Base-by-base conservation (phyloP, 2,329 filamentous ascomycete genomes). In the Madurella fahalii region DNA sequence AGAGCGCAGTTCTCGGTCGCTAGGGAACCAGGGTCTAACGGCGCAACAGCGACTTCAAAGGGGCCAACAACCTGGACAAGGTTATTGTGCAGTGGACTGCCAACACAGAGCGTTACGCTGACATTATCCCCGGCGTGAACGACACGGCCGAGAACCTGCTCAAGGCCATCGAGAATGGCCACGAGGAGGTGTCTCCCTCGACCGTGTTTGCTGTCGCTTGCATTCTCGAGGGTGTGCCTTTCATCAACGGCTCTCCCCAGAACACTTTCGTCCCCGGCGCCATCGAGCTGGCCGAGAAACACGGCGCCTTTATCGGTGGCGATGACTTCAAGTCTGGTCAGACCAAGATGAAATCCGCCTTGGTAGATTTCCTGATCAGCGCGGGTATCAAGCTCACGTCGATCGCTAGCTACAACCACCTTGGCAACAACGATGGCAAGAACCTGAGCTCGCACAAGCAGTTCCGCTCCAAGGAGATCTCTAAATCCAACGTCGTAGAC, bases 261-360 rank as follows among this genome's bases (percentile, higher is more conserved):
- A 99, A 99, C 81, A 99, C 94, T 42, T 97, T 99, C 67, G 93
- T 99, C 17, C 93, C 93, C 9, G 94, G 94, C 67, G 89, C 87
- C 57, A 86, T 97, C 63, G 80, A 93, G 68, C 84, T 99, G 55
- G 94, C 94, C 18, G 89, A 95, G 78, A 80, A 87, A 73, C 85
- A 95, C 73, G 81, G 83, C 54, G 85, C 92, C 59, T 99, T 95
- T 78, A 91, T 99, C 67, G 94, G 94, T 56, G 94, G 94, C 62
- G 94, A 99, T 67, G 94, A 99, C 77, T 99, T 99, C 86, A 99
- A 99, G 80, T 97, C 94, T 59, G 94, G 94, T 60, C 94, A 99
- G 81, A 99, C 94, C 71, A 99, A 99, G 85, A 99, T 99, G 94
- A 99, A 99, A 79, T 97, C 94, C 57, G 94, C 94, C 17, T 84